Evolutionary conservation across 345 rosid genomes (phyloP).

Genomic region (Pelargonium nanum): DNA sequence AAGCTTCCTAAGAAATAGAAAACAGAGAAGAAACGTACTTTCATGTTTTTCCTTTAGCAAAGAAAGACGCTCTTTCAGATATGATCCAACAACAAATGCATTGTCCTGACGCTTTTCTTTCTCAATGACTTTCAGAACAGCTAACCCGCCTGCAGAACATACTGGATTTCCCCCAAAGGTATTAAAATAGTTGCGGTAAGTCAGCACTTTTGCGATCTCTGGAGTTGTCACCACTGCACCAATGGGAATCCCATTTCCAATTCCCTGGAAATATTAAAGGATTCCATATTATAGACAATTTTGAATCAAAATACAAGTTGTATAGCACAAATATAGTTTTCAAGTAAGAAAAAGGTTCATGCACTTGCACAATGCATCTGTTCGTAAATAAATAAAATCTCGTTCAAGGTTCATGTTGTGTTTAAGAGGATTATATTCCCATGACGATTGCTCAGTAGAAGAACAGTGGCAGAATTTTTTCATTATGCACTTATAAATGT

Average conservation of each 20-base stretch:
- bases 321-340: too few relatives aligned
- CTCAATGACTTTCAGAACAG: conserved; percentile 81
- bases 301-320: too few relatives aligned
- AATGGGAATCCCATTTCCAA: conserved; percentile 92
- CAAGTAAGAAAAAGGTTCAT: too few relatives aligned
- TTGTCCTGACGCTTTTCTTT: conserved; percentile 87
- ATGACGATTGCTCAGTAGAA: too few relatives aligned
- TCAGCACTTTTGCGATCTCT: conserved; percentile 74
- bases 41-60: conserved; percentile 71
- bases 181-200: conserved; percentile 70
- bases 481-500: too few relatives aligned
- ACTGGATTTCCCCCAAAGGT: conserved; percentile 95
- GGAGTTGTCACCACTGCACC: conserved; percentile 98
- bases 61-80: conserved; percentile 54
- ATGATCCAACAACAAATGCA: conserved; percentile 65
- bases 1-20: too few relatives aligned
- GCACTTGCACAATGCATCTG: too few relatives aligned
- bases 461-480: too few relatives aligned
- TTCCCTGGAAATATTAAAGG: conserved; percentile 70
- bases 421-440: too few relatives aligned
- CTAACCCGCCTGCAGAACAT: conserved; percentile 73
- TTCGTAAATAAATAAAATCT: too few relatives aligned
- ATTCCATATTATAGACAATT: too few relatives aligned
- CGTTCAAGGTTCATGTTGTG: too few relatives aligned
- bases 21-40: conserved; percentile 26